A percentile compares a stretch with the other conserved stretches of the same genome.
Conservation (phyloP, 2,329 filamentous ascomycete genomes). For the Fusarium palustre region DNA sequence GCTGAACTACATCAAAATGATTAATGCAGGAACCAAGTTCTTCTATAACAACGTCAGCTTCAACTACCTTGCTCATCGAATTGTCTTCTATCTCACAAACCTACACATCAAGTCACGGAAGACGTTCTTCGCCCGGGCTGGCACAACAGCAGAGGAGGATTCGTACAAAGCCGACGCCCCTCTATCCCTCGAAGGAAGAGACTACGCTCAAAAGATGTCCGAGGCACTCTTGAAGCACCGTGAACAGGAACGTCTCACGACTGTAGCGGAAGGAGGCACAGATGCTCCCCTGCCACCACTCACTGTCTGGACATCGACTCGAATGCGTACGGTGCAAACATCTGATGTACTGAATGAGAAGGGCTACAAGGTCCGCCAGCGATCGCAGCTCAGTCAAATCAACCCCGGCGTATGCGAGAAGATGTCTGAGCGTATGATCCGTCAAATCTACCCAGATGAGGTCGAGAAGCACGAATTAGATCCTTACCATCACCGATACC, state of each 20-base stretch:
- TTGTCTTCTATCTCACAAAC: constrained; percentile 98
- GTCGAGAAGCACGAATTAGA: constrained; percentile 92
- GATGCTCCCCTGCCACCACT: constrained; percentile 80
- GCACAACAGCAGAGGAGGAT: constrained; percentile 87
- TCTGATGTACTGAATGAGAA: constrained; percentile 81
- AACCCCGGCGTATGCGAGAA: constrained; percentile 97
- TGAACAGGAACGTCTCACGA: constrained; percentile 79
- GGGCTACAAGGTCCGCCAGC: constrained; percentile 88
- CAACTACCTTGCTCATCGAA: constrained; percentile 94
- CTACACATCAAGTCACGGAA: constrained; percentile 95
- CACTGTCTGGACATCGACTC: constrained; percentile 94
- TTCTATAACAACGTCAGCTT: constrained; percentile 98
- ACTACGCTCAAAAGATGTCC: constrained; percentile 87
- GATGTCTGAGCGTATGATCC: constrained; percentile 85
- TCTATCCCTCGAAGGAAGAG: constrained; percentile 80
- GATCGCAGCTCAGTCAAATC: constrained; percentile 96
- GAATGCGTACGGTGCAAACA: constrained; percentile 90
- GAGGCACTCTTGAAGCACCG: constrained; percentile 85
- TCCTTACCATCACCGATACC: constrained; percentile 97
- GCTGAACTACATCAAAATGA: constrained; percentile 99
- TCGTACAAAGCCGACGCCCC: constrained; percentile 92
- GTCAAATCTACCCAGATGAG: constrained; percentile 87
- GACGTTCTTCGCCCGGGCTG: constrained; percentile 92
- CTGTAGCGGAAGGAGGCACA: constrained; percentile 75
- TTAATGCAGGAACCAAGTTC: constrained; percentile 93